These are phyloP conservation scores for Penicillium taxi DNA, from an alignment of 495 filamentous ascomycete genomes.

Conservation along the genomic window DNA sequence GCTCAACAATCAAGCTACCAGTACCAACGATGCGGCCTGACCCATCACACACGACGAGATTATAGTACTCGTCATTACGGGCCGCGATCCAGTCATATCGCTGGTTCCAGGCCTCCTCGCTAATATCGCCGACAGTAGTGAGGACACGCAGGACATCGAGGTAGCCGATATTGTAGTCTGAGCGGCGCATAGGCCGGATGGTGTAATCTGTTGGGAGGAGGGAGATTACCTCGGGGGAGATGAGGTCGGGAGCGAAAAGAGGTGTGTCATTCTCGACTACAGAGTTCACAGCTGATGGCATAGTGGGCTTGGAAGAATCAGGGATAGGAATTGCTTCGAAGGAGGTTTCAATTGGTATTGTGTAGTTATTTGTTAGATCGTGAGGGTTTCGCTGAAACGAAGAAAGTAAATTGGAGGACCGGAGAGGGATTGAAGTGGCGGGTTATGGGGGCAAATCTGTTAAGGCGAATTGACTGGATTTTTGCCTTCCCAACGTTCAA, in stretches of 20 bases:
- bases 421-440: conserved; percentile 4
- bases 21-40: conserved; percentile 69
- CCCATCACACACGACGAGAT: conserved; percentile 74
- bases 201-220: conserved; percentile 72
- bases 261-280: conserved; percentile 45
- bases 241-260: conserved; percentile 69
- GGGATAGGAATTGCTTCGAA: conserved; percentile 9
- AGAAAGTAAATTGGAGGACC: background rate
- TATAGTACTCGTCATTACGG: conserved; percentile 74
- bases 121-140: conserved; percentile 87
- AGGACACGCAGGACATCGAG: conserved; percentile 86
- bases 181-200: conserved; percentile 68
- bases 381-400: background rate
- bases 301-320: conserved; percentile 14
- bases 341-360: conserved; percentile 12
- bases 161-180: conserved; percentile 68
- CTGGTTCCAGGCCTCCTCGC: conserved; percentile 61
- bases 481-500: too few relatives aligned
- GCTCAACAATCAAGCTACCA: conserved; percentile 73
- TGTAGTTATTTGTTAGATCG: background rate
- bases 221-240: conserved; percentile 65
- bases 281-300: conserved; percentile 36
- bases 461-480: too few relatives aligned
- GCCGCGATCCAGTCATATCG: conserved; percentile 78
- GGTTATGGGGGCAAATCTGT: too few relatives aligned